Percentiles rank a stretch among this genome's conserved stretches.
Evolutionary conservation across 371 early-diverging fungal species (phyloP).

Genomic region (Mucor sp.): DNA sequence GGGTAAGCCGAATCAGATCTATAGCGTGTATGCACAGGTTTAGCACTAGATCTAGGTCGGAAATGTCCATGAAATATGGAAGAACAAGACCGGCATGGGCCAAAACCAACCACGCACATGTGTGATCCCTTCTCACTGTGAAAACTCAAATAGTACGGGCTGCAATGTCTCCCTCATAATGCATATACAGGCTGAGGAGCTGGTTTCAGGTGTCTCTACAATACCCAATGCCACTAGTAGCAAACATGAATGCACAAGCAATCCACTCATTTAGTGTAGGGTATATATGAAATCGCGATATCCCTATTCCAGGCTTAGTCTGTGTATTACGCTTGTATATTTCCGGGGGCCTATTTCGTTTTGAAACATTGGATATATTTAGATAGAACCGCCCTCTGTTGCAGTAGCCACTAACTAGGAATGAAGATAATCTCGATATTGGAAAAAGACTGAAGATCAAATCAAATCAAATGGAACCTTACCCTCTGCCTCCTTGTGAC

Average conservation of each 20-base stretch:
- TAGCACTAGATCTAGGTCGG: no score
- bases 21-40: not conserved
- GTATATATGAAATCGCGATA: not conserved
- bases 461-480: not conserved
- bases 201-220: no score
- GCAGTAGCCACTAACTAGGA: not conserved
- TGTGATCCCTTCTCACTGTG: no score
- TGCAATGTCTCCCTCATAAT: not conserved
- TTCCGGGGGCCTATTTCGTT: not conserved
- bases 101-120: not conserved
- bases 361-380: not conserved
- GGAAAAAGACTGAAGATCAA: not conserved
- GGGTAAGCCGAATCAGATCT: not conserved
- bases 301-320: not conserved
- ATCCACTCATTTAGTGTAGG: no score
- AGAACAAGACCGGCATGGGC: no score
- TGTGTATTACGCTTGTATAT: not conserved
- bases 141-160: no score
- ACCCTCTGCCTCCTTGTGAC: not conserved
- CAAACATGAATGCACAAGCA: no score
- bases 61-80: no score
- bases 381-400: not conserved
- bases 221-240: no score
- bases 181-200: not conserved
- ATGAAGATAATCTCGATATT: not conserved